Base-by-base conservation (phyloP, 2,329 filamentous ascomycete species). In the Claviceps pazoutovae region DNA sequence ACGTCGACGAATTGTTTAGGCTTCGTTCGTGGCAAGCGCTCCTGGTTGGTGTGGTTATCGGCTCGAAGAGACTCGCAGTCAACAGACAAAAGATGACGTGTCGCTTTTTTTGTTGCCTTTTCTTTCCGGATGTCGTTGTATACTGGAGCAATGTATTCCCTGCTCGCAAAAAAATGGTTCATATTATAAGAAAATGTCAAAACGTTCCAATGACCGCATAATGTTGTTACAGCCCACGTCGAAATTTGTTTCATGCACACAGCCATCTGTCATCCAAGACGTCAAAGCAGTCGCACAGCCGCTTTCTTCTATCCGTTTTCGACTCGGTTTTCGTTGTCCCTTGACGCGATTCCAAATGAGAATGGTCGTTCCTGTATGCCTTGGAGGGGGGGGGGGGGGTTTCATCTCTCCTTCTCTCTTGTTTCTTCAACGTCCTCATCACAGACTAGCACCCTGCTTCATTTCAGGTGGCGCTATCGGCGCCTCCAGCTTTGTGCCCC, bases 401-500 rank as follows among this genome's bases (percentile, higher is more conserved):
- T 38, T 46, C 4, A 21, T 16, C 30, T 46, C 21, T 37, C 46
- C 4, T 37, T 42, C 38, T 52, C 26, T 36, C 11, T 46, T 14
- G 21, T 44, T 30, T 19, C 11, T 45, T 37, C 30, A 19, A 36
- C 6, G 45, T 54, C 48, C 43, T 50, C 37, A 49, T n/a, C 16
- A 5, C 16, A 45, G 2, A 34, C 30, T 34, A 34, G 6, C 23
- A 19, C 49, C 34, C 56, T 26, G 34, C 49, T 21, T 45, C 43
- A 34, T 45, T 57, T 66, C 54, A 66, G 63, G 63, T 45, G 64
- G 64, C 17, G 61, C 60, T 53, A 64, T 60, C 23, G 64, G 64
- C 51, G 64, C 82, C 72, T 95, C 88, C 60, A 95, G 73, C 72
- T 84, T 84, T 57, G 88, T 95, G 67, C 84, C 85, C 57, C 89